These are phyloP conservation scores for Pestalotiopsis sp. DNA, from an alignment of 2,329 filamentous ascomycete genomes.

Conservation along the genomic window DNA sequence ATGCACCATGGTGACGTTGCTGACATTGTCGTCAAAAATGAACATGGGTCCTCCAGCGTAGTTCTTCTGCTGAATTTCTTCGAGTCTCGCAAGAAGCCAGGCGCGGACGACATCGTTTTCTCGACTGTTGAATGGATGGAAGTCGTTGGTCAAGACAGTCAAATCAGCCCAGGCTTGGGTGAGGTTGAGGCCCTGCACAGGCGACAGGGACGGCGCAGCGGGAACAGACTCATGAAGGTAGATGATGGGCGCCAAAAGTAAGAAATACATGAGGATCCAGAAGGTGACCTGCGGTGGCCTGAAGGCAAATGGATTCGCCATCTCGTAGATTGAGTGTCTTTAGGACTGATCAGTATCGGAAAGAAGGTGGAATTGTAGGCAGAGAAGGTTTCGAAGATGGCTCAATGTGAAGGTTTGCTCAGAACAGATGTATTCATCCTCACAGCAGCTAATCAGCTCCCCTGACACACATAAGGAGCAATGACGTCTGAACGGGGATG, in stretches of 20 bases:
- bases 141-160: constrained; percentile 70
- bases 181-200: constrained; percentile 68
- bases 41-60: constrained; percentile 49
- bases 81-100: constrained; percentile 75
- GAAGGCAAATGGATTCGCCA: constrained; percentile 70
- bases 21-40: constrained; percentile 75
- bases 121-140: constrained; percentile 87
- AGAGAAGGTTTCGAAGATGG: no score
- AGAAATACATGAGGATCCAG: constrained; percentile 77
- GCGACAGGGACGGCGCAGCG: constrained; percentile 58
- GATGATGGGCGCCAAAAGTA: constrained; percentile 72
- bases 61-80: constrained; percentile 69
- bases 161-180: constrained; percentile 88
- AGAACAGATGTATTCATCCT: no score
- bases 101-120: constrained; percentile 79
- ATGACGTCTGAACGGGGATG: no score
- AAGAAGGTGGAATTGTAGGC: no score
- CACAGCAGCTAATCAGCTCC: no score
- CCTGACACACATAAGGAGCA: no score
- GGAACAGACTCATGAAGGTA: constrained; percentile 78
- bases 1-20: constrained; percentile 71
- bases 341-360: background rate
- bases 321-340: background rate
- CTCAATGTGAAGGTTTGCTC: no score
- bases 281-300: constrained; percentile 80